Conservation (phyloP, 257 asterid genomes). For the Cruciata laevipes region DNA sequence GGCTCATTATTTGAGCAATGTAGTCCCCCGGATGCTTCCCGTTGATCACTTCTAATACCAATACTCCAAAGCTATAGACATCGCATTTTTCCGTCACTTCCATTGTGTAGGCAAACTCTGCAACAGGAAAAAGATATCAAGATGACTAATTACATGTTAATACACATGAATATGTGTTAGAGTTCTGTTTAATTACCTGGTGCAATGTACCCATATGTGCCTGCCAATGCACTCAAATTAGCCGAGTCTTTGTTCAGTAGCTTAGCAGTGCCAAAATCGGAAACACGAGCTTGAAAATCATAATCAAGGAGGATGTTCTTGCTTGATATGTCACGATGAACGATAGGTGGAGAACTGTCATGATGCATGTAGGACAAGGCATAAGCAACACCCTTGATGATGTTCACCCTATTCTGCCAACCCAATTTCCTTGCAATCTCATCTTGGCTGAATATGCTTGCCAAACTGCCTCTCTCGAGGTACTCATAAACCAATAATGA, state of each 20-base stretch:
- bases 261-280: conserved; percentile 41
- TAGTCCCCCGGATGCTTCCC: conserved; percentile 29
- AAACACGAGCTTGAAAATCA: conserved; percentile 28
- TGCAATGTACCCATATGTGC: conserved; percentile 42
- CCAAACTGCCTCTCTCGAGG: conserved; percentile 29
- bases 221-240: conserved; percentile 30
- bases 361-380: conserved; percentile 39
- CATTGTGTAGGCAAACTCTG: conserved; percentile 28
- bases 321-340: conserved; percentile 41
- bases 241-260: conserved; percentile 25
- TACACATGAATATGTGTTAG: not conserved
- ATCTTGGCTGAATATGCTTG: conserved; percentile 12
- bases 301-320: conserved; percentile 30
- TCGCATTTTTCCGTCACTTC: conserved; percentile 26
- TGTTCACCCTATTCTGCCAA: conserved; percentile 29
- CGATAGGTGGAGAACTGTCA: conserved; percentile 33
- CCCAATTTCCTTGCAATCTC: conserved; percentile 19
- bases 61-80: conserved; percentile 38
- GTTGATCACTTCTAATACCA: conserved; percentile 25
- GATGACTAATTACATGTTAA: not conserved
- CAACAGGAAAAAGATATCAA: not conserved
- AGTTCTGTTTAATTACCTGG: conserved; percentile 19
- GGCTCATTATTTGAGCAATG: conserved; percentile 6
- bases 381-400: conserved; percentile 28
- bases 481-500: conserved; percentile 31